phyloP scores from a whole-genome alignment of 176 grass and related monocot genomes.

The Guadua angustifolia region DNA sequence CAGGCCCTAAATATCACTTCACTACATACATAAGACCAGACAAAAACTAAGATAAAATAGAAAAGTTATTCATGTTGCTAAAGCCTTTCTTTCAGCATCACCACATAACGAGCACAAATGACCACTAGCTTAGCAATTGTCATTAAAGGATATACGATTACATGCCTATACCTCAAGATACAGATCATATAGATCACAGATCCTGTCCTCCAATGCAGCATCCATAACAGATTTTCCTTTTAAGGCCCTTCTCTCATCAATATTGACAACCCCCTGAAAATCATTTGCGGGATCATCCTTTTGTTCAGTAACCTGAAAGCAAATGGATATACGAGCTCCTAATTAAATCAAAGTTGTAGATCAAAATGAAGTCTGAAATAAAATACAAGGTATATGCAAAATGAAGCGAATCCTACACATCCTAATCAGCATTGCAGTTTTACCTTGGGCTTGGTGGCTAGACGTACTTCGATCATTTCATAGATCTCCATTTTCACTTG shows the following conservation, averaged over 20 bases:
- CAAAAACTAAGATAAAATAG: conserved; percentile 28
- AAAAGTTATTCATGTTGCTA: not conserved
- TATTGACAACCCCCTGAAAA: conserved; percentile 58
- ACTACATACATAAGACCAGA: not conserved
- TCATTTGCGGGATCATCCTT: conserved; percentile 60
- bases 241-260: conserved; percentile 51
- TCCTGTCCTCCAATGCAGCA: conserved; percentile 73
- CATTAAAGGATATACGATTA: not conserved
- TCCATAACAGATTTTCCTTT: conserved; percentile 72
- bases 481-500: conserved; percentile 71
- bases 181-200: conserved; percentile 86
- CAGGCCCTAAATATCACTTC: not conserved
- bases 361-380: conserved; percentile 28
- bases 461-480: conserved; percentile 70
- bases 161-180: conserved; percentile 78
- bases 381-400: conserved; percentile 1
- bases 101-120: not conserved
- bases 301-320: conserved; percentile 45
- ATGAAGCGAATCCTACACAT: conserved; percentile 2
- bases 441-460: conserved; percentile 66
- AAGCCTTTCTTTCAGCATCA: not conserved
- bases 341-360: conserved; percentile 23
- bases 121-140: not conserved
- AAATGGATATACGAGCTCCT: not conserved
- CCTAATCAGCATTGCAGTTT: conserved; percentile 11